phyloP scores from a whole-genome alignment of 169 alveolate genomes.

The Plasmodium billcollinsi region DNA sequence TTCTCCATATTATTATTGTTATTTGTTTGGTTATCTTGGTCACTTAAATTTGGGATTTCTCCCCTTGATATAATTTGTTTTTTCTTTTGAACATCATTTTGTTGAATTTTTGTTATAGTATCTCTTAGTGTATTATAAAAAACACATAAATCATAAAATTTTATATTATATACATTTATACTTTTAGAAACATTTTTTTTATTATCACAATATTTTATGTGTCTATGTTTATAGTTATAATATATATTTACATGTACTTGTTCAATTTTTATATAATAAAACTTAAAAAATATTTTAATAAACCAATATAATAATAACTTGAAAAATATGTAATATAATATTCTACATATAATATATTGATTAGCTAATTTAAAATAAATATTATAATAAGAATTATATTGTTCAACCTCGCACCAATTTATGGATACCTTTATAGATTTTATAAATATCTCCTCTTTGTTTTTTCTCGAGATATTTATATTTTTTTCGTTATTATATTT shows the following conservation, averaged over 20 bases:
- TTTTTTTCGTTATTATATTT: too few species aligned
- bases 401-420: slow-evolving; percentile 20
- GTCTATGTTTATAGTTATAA: slow-evolving; percentile 45
- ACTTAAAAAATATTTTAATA: slow-evolving; percentile 26
- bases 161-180: slow-evolving; percentile 13
- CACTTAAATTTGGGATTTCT: background rate
- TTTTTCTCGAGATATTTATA: too few species aligned
- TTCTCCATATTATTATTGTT: background rate
- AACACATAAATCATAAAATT: slow-evolving; percentile 13
- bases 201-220: slow-evolving; percentile 22
- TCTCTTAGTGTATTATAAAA: background rate
- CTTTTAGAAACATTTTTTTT: slow-evolving; percentile 2
- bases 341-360: background rate
- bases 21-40: background rate
- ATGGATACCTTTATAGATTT: slow-evolving; percentile 15
- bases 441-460: slow-evolving; percentile 5
- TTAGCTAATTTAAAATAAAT: slow-evolving; percentile 11
- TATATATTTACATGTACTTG: slow-evolving; percentile 32
- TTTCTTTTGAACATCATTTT: background rate
- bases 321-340: slow-evolving; percentile 7
- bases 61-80: background rate
- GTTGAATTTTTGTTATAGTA: background rate
- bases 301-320: slow-evolving; percentile 12
- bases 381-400: slow-evolving; percentile 26
- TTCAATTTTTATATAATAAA: slow-evolving; percentile 15